Evolutionary conservation across 2,329 filamentous ascomycete species (phyloP).

Genomic region (Chrysosporium keratinophilum): DNA sequence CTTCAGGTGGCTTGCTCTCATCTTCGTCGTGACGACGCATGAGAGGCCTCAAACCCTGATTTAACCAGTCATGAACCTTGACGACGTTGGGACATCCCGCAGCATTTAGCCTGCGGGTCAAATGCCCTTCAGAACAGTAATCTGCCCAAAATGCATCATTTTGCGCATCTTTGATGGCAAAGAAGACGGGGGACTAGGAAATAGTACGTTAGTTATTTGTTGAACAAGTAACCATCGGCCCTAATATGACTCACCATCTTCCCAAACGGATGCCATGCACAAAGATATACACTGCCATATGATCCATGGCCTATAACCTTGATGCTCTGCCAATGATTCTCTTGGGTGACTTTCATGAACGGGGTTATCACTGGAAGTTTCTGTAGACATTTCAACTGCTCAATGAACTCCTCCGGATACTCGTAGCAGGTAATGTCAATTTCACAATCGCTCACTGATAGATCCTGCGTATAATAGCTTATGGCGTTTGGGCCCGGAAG

Average conservation of each 20-base stretch:
- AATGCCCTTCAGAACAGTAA: constrained; percentile 11
- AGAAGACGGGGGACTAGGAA: constrained; percentile 5
- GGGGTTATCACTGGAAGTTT: not conserved
- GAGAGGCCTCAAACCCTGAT: not conserved
- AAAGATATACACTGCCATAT: constrained; percentile 6
- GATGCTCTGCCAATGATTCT: constrained; percentile 10
- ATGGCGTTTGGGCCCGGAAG: not conserved
- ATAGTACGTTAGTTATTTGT: not conserved
- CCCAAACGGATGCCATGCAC: constrained; percentile 11
- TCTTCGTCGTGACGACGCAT: not conserved
- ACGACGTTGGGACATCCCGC: constrained; percentile 12
- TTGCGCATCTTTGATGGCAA: constrained; percentile 11
- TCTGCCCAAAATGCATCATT: constrained; percentile 8
- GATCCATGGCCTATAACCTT: not conserved
- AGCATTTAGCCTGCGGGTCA: constrained; percentile 12
- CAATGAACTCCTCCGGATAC: constrained; percentile 6
- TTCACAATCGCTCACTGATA: constrained; percentile 2
- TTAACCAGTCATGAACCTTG: constrained; percentile 13
- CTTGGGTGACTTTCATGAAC: not conserved
- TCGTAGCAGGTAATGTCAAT: constrained; percentile 2
- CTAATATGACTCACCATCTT: not conserved
- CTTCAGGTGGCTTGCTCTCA: not conserved
- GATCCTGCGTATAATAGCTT: constrained; percentile 5
- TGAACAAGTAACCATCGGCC: not conserved
- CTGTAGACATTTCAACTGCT: constrained; percentile 4